Evolutionary conservation across 805 yeast genomes (phyloP).

Genomic region (Pichia pseudocactophila): DNA sequence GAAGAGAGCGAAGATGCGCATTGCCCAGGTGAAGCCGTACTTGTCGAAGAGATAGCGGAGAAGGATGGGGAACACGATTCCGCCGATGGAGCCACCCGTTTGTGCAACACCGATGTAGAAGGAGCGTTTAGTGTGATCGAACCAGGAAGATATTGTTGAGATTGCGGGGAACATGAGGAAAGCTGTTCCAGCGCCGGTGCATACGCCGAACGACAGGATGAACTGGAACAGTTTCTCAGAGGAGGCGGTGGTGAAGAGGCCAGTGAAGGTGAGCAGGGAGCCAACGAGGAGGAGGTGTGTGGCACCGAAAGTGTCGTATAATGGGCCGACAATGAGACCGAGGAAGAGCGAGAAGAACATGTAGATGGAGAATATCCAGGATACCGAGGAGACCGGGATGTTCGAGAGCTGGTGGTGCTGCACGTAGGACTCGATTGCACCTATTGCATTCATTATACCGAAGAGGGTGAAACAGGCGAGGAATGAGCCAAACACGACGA

Average conservation of each 20-base stretch:
- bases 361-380: slow-evolving; percentile 61
- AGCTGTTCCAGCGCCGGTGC: slow-evolving; percentile 52
- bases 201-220: slow-evolving; percentile 47
- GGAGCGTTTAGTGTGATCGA: slow-evolving; percentile 42
- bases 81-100: slow-evolving; percentile 47
- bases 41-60: slow-evolving; percentile 37
- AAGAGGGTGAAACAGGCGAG: slow-evolving; percentile 42
- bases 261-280: slow-evolving; percentile 37
- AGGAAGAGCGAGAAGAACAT: slow-evolving; percentile 39
- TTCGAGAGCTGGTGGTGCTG: slow-evolving; percentile 44
- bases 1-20: slow-evolving; percentile 41
- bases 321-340: slow-evolving; percentile 34
- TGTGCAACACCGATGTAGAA: slow-evolving; percentile 43
- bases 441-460: slow-evolving; percentile 51
- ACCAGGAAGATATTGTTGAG: slow-evolving; percentile 60
- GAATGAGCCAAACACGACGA: slow-evolving; percentile 48
- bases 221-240: slow-evolving; percentile 50
- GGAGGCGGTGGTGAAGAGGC: slow-evolving; percentile 50
- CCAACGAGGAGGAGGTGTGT: slow-evolving; percentile 36
- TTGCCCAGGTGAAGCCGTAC: slow-evolving; percentile 51
- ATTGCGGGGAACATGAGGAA: slow-evolving; percentile 52
- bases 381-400: slow-evolving; percentile 38
- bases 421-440: slow-evolving; percentile 56
- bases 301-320: slow-evolving; percentile 58
- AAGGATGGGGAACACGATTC: slow-evolving; percentile 43